Percentiles rank a stretch among this genome's conserved stretches.
Evolutionary conservation across 441 rosid genomes (phyloP).

Genomic region (Adansonia madagascariensis): DNA sequence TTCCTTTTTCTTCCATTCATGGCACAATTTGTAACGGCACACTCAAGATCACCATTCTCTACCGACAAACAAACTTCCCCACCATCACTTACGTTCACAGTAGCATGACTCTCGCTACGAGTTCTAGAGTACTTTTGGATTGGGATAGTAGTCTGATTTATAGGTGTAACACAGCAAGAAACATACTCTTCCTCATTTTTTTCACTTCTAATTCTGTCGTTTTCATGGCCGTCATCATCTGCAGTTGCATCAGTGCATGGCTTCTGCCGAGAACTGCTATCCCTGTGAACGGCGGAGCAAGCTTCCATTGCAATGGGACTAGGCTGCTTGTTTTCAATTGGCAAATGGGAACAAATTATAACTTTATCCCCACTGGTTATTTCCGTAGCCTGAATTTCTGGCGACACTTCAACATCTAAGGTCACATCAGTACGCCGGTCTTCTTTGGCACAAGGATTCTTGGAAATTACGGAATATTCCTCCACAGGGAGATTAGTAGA

Average conservation of each 20-base stretch:
- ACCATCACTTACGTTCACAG: conserved; percentile 23
- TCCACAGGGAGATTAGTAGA: conserved; percentile 26
- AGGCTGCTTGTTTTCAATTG: conserved; percentile 24
- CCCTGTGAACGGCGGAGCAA: conserved; percentile 37
- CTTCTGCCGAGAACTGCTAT: conserved; percentile 29
- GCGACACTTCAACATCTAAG: conserved; percentile 18
- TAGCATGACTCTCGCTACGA: conserved; percentile 37
- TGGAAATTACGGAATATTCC: conserved; percentile 29
- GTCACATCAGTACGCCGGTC: conserved; percentile 29
- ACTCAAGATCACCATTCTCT: conserved; percentile 29
- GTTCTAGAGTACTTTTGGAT: conserved; percentile 36
- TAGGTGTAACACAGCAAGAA: conserved; percentile 25
- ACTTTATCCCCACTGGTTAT: conserved; percentile 26
- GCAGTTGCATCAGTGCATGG: conserved; percentile 31
- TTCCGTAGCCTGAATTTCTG: conserved; percentile 19
- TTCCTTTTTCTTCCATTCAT: conserved; percentile 59
- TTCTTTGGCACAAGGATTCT: conserved; percentile 30
- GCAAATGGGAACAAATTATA: conserved; percentile 17
- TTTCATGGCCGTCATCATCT: conserved; percentile 35
- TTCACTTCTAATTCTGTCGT: conserved; percentile 25
- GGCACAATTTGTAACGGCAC: conserved; percentile 29
- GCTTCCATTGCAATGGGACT: conserved; percentile 29
- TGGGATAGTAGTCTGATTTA: conserved; percentile 29
- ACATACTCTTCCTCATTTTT: conserved; percentile 37
- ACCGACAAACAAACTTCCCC: conserved; percentile 15